Evolutionary conservation across 1,139 yeast genomes (phyloP).

Genomic region (Saccharomyces hybrid): DNA sequence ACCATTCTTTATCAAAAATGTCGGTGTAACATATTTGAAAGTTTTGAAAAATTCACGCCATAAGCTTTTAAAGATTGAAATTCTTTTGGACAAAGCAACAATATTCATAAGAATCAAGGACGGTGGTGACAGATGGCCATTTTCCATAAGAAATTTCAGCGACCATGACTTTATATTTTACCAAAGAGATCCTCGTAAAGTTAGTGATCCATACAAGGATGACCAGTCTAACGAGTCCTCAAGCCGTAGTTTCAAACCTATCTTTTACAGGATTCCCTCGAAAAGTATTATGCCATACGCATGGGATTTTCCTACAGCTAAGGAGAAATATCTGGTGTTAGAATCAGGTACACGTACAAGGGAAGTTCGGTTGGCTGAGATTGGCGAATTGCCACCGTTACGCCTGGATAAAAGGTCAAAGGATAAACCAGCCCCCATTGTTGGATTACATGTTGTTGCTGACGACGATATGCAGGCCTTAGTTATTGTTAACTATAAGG

Average conservation of each 20-base stretch:
- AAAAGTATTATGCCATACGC: slow-evolving; percentile 97
- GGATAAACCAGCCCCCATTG: slow-evolving; percentile 40
- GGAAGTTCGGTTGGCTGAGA: slow-evolving; percentile 78
- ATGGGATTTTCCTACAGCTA: slow-evolving; percentile 94
- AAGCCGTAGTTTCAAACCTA: slow-evolving; percentile 48
- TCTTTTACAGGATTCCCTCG: slow-evolving; percentile 73
- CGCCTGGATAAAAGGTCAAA: slow-evolving; percentile 49
- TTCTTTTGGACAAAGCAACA: slow-evolving; percentile 71
- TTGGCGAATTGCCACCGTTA: slow-evolving; percentile 86
- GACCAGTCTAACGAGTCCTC: slow-evolving; percentile 52
- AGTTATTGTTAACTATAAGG: slow-evolving; percentile 75
- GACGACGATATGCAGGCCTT: slow-evolving; percentile 93
- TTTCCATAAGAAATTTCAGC: slow-evolving; percentile 80
- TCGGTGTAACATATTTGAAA: slow-evolving; percentile 74
- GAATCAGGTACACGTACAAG: slow-evolving; percentile 69
- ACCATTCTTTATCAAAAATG: slow-evolving; percentile 74
- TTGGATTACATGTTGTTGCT: slow-evolving; percentile 87
- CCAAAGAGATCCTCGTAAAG: slow-evolving; percentile 72
- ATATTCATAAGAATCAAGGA: slow-evolving; percentile 66
- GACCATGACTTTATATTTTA: slow-evolving; percentile 75
- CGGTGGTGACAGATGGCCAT: slow-evolving; percentile 86
- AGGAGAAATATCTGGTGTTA: slow-evolving; percentile 69
- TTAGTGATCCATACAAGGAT: slow-evolving; percentile 34
- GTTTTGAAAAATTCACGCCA: slow-evolving; percentile 58
- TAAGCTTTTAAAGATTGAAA: slow-evolving; percentile 60